Evolutionary conservation across 345 rosid genomes (phyloP), one percentile per base, ranked within the genome.

Genomic region (Euphorbia tirucalli): DNA sequence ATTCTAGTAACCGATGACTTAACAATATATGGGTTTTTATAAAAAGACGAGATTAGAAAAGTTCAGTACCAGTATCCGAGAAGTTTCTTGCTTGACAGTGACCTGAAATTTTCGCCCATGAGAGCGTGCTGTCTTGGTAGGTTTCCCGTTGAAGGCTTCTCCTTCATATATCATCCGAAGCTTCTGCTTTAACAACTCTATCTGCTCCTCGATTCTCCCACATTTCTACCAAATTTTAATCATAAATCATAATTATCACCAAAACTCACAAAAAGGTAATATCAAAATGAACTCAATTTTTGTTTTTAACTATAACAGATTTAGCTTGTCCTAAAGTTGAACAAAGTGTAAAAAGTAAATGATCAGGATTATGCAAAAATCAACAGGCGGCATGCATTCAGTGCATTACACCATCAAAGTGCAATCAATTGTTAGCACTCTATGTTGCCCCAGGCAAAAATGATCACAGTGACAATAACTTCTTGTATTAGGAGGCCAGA

Each of bases 51-150:
- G 19, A 35, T 7, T 10, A 56, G 6, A 22, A 1, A 52, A 22
- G 19, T 32, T 21, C 1, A 32, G 27, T 89, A 93, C 99, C 92
- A 95, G 74, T 68, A 95, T 74, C 83, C 97, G 79, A 61, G 96
- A 85, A 27, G 86, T 91, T 80, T 96, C 98, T 82, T 93, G 98
- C 79, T 85, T 80, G 31, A 96, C 93, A 0, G 99, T 90, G 65
- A 96, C 98, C 75, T 87, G 99, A 66, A 96, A 93, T 74, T 91
- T 96, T 82, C 86, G 90, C 73, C 99, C 99, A 21, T 89, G 97
- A 11, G 98, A 96, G 5, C 99, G 91, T 1, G 98, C 98, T 0
- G 97, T 96, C 78, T 88, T 96, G 31, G 98, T 96, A 4, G 93
- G 90, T 69, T 86, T 89, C 25, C 99, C 97, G n/a, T 91, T 86